Evolutionary conservation across 2,329 filamentous ascomycete genomes (phyloP).

Genomic region (Thelonectria discophora): DNA sequence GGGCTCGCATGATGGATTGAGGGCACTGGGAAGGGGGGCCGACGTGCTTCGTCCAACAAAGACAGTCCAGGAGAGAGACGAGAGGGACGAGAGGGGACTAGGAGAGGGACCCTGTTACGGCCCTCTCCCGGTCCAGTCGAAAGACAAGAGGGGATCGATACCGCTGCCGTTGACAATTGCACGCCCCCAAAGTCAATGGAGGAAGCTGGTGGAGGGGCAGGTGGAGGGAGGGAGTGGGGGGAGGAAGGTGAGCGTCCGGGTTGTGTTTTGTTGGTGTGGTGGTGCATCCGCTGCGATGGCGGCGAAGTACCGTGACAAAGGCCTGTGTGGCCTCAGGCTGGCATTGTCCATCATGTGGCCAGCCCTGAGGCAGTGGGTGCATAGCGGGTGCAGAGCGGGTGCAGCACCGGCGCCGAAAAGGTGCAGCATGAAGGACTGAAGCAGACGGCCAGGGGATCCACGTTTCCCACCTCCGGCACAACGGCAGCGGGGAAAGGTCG

Average conservation of each 20-base stretch:
- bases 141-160: conserved; percentile 15
- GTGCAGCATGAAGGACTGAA: background rate
- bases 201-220: conserved; percentile 17
- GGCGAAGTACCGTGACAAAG: conserved; percentile 29
- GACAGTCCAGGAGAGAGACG: conserved; percentile 5
- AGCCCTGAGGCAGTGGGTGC: conserved; percentile 7
- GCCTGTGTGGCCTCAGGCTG: conserved; percentile 5
- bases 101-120: conserved; percentile 20
- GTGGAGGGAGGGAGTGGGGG: conserved; percentile 25
- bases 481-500: conserved; percentile 18
- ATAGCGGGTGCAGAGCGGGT: too few relatives aligned
- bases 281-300: conserved; percentile 21
- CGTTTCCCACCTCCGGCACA: conserved; percentile 24
- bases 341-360: conserved; percentile 13
- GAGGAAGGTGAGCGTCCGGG: conserved; percentile 10
- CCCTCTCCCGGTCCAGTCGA: conserved; percentile 25
- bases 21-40: conserved; percentile 11
- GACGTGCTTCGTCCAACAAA: conserved; percentile 11
- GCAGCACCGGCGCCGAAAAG: conserved; percentile 4
- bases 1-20: conserved; percentile 28
- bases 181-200: conserved; percentile 15
- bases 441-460: conserved; percentile 12
- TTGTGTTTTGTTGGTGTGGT: conserved; percentile 23
- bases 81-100: conserved; percentile 5
- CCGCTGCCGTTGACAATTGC: conserved; percentile 23